Base-by-base conservation (phyloP, 192 early-diverging fungal genomes). In the Podila verticillata region DNA sequence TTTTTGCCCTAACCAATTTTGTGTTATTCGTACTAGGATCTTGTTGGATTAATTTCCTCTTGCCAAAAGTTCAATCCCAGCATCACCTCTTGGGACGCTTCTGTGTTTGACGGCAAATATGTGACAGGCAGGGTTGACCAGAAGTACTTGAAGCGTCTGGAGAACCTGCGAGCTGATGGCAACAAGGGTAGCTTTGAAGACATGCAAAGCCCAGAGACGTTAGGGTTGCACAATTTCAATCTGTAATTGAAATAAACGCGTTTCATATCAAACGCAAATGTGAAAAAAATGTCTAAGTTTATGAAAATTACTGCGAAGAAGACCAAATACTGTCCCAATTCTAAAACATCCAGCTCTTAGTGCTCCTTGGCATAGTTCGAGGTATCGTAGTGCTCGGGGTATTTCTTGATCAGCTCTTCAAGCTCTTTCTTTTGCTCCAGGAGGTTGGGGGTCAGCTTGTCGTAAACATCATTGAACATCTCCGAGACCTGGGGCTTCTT, bases 61-160 rank as follows among this genome's bases (percentile, higher is more conserved):
- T 94, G 95, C 57, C 75, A 88, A 56, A 90, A 93, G 75, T 96
- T 97, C 83, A 98, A 98, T 75, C 92, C 93, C 4, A 72, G 67
- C 17, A 95, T 99, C 59, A 85, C 83, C 31, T 63, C 75, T 19
- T 99, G 99, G 90, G 98, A 99, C 84, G 91, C 95, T 13, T 98
- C 98, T 17, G 97, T 99, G 9, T 99, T 99, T 83, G 96, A 96
- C 67, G 96, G 96, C 54, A 82, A 89, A 56, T 99, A 99, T 83
- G 88, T 99, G 29, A 96, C 97, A 8, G 95, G 93, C 62, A 88
- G 87, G 63, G 86, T 96, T 19, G 87, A 90, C 26, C 61, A 84
- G 26, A 89, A 89, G 61, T 96, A 96, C 70, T 72, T 96, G 68
- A 64, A 67, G 5, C 72, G 84, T 58, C 75, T 93, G 26, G 90